phyloP scores from a whole-genome alignment of 495 filamentous ascomycete species.

The Lasiosphaeria hispida region DNA sequence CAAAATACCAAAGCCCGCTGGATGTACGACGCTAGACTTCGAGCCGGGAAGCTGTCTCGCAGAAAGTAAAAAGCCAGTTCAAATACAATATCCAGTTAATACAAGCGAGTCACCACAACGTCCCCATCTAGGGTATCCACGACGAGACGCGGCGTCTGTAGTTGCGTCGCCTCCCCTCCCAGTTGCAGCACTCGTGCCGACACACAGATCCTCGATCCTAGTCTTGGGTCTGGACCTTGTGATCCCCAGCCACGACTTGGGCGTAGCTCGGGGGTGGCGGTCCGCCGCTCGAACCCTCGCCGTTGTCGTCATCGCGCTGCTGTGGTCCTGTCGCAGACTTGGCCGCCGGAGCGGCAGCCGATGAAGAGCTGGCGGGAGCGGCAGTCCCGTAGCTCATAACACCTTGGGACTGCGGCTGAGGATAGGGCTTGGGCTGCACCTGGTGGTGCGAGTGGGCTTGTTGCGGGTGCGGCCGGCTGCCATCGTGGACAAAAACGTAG shows the following conservation, averaged over 20 bases:
- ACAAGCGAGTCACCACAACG: conserved; percentile 14
- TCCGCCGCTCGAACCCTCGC: conserved; percentile 36
- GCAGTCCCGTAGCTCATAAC: conserved; percentile 42
- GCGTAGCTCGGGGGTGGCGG: conserved; percentile 74
- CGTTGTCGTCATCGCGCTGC: conserved; percentile 30
- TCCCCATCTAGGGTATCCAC: conserved; percentile 22
- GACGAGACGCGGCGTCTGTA: conserved; percentile 10
- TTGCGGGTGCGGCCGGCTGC: conserved; percentile 18
- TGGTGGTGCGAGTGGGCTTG: conserved; percentile 20
- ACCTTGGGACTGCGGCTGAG: conserved; percentile 30
- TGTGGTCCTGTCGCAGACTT: conserved; percentile 7
- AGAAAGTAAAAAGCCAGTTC: too few species aligned
- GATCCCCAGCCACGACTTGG: conserved; percentile 80
- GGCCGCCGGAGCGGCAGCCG: conserved; percentile 7
- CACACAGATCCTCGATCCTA: conserved; percentile 32
- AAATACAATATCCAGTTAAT: not conserved
- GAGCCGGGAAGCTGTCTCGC: too few species aligned
- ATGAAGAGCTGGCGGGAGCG: conserved; percentile 17
- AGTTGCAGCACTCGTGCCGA: not conserved
- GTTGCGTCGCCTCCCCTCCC: not conserved
- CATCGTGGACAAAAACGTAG: conserved; percentile 64
- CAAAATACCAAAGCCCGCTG: too few species aligned
- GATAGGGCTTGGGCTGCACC: conserved; percentile 16
- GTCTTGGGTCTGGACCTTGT: conserved; percentile 79
- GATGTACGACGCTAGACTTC: too few species aligned